Evolutionary conservation across 2,329 filamentous ascomycete species (phyloP).

Genomic region (Fusarium sp.): DNA sequence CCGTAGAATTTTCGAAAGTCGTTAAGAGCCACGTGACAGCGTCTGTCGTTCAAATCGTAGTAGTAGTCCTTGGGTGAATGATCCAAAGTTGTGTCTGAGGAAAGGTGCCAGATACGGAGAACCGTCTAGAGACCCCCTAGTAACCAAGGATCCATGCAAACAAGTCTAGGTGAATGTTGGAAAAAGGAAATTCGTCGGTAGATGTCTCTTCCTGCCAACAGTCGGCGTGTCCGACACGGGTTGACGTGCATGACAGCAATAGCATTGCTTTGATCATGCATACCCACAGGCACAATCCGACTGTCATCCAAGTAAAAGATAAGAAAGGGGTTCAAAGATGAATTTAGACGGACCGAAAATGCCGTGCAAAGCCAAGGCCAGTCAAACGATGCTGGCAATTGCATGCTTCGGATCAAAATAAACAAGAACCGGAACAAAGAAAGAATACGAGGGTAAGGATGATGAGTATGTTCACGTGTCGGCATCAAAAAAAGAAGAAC

Average conservation of each 20-base stretch:
- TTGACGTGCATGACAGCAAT: background rate
- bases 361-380: constrained; percentile 47
- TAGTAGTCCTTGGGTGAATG: constrained; percentile 51
- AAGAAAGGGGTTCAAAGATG: constrained; percentile 45
- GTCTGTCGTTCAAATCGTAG: constrained; percentile 53
- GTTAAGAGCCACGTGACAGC: constrained; percentile 55
- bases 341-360: constrained; percentile 49
- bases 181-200: constrained; percentile 48
- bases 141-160: constrained; percentile 50
- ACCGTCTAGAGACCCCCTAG: constrained; percentile 45
- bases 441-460: constrained; percentile 44
- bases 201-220: constrained; percentile 38
- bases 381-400: constrained; percentile 47
- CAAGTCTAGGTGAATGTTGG: constrained; percentile 49
- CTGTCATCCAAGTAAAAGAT: constrained; percentile 34
- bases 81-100: constrained; percentile 51
- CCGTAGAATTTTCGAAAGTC: constrained; percentile 52
- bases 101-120: constrained; percentile 47
- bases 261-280: background rate
- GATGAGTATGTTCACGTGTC: constrained; percentile 49
- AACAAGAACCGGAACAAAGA: constrained; percentile 50
- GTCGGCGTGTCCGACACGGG: constrained; percentile 5
- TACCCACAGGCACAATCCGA: constrained; percentile 15
- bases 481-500: constrained; percentile 47
- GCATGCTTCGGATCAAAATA: constrained; percentile 50